A percentile compares a stretch with the other conserved stretches of the same genome.
Conservation (phyloP, 768 basidiomycete species). For the Leucogyrophana mollusca region DNA sequence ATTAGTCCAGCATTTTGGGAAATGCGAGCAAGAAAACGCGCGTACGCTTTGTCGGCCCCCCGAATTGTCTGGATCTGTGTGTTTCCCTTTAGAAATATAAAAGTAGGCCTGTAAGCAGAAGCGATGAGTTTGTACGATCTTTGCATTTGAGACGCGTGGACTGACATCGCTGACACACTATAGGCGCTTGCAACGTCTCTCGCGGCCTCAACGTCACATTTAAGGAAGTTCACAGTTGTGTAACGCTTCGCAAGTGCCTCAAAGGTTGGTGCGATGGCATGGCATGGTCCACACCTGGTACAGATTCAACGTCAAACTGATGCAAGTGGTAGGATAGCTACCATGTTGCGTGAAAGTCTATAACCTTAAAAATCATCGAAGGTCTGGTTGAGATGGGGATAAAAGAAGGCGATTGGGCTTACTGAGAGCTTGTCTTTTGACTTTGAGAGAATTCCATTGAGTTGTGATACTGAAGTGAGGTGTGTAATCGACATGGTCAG, state of each 20-base stretch:
- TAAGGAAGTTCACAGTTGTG: constrained; percentile 74
- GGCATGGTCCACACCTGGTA: constrained; percentile 83
- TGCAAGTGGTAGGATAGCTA: constrained; percentile 27
- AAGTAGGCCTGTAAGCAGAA: constrained; percentile 65
- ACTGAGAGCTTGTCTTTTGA: constrained; percentile 68
- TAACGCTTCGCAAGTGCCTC: constrained; percentile 71
- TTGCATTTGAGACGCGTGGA: constrained; percentile 1
- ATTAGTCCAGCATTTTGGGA: constrained; percentile 4
- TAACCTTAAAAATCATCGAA: constrained; percentile 53
- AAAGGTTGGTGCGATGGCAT: constrained; percentile 75
- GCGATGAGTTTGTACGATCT: neutral
- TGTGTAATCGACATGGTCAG: constrained; percentile 62
- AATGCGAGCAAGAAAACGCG: constrained; percentile 6
- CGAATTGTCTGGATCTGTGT: constrained; percentile 68
- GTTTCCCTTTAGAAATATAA: constrained; percentile 70
- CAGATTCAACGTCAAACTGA: constrained; percentile 7
- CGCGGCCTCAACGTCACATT: constrained; percentile 77
- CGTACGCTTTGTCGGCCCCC: constrained; percentile 69
- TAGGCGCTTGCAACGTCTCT: constrained; percentile 65
- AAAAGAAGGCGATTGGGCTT: constrained; percentile 11
- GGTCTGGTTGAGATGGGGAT: constrained; percentile 2
- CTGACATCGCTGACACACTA: constrained; percentile 71
- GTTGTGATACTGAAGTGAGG: constrained; percentile 59
- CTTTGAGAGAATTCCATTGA: constrained; percentile 56
- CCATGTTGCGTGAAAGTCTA: constrained; percentile 89